phyloP scores from a whole-genome alignment of 805 yeast genomes.

The Grigorovia transvaalensis region DNA sequence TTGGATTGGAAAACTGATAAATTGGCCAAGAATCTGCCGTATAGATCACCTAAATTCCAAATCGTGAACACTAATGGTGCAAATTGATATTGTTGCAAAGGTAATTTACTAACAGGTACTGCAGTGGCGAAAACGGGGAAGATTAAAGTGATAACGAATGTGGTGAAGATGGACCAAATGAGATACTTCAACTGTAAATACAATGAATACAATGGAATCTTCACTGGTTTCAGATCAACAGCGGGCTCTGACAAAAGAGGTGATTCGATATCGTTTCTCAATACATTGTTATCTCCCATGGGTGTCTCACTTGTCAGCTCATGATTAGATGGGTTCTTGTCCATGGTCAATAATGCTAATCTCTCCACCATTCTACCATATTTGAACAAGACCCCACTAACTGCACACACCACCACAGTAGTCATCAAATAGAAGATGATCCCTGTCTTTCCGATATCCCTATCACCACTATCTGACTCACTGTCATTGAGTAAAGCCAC shows the following conservation, averaged over 20 bases:
- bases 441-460: conserved; percentile 10
- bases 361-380: conserved; percentile 15
- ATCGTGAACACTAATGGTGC: conserved; percentile 70
- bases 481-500: conserved; percentile 38
- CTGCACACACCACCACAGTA: conserved; percentile 20
- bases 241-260: not conserved
- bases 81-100: conserved; percentile 32
- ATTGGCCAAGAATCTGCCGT: conserved; percentile 64
- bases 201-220: conserved; percentile 50
- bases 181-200: conserved; percentile 55
- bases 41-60: conserved; percentile 86
- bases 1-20: conserved; percentile 16
- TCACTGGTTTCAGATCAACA: conserved; percentile 14
- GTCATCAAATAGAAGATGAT: conserved; percentile 31
- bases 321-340: not conserved
- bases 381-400: conserved; percentile 18
- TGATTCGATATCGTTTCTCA: not conserved
- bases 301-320: conserved; percentile 3
- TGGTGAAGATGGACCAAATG: conserved; percentile 58
- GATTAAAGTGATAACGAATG: conserved; percentile 59
- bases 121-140: conserved; percentile 87
- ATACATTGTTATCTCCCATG: not conserved
- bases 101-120: conserved; percentile 37
- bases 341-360: conserved; percentile 1
- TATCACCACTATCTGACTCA: conserved; percentile 9